Evolutionary conservation across 306 rosid genomes (phyloP).

Genomic region (Mimosa bimucronata): DNA sequence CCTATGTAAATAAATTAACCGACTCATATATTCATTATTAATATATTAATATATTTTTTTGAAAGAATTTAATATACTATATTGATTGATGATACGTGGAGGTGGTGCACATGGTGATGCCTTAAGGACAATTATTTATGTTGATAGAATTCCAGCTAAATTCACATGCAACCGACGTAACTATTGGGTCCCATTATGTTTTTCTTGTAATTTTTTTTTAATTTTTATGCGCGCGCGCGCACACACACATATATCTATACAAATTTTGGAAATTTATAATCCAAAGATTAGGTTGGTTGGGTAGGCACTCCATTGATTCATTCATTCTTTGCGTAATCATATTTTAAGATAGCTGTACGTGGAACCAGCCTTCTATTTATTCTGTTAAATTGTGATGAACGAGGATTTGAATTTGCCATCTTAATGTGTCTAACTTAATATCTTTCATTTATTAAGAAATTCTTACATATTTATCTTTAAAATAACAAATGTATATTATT

Average conservation of each 20-base stretch:
- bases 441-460: no score
- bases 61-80: no score
- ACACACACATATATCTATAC: no score
- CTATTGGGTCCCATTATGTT: constrained; percentile 11
- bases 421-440: no score
- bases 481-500: no score
- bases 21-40: neutral
- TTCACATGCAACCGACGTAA: constrained; percentile 33
- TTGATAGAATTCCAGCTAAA: constrained; percentile 3
- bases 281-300: constrained; percentile 18
- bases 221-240: no score
- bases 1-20: neutral
- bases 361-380: neutral
- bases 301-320: constrained; percentile 3
- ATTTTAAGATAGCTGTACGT: neutral
- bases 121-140: neutral
- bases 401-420: no score
- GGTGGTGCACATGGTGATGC: constrained; percentile 5
- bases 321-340: neutral
- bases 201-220: neutral
- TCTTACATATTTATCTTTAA: no score
- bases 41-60: no score
- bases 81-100: neutral
- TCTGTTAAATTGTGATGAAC: no score
- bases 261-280: no score